Conservation (phyloP, 768 basidiomycete genomes). For the Epithele typhae region DNA sequence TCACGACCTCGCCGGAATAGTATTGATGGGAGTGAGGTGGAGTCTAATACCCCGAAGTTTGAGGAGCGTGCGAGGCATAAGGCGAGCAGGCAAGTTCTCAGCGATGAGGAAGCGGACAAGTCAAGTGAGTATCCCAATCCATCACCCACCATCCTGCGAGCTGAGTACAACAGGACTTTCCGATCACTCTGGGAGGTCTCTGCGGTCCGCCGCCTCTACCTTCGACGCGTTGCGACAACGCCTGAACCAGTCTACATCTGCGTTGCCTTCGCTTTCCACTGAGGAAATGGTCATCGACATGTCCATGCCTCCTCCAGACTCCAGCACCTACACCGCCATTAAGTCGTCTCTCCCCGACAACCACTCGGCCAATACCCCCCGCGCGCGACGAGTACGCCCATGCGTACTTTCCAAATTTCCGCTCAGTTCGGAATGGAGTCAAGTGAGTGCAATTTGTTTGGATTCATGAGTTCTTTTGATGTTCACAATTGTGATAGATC, state of each 20-base stretch:
- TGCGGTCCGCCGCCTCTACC: conserved; percentile 14
- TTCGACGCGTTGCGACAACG: conserved; percentile 20
- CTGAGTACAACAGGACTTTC: conserved; percentile 5
- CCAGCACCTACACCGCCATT: conserved; percentile 29
- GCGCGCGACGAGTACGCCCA: conserved; percentile 51
- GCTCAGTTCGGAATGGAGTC: conserved; percentile 47
- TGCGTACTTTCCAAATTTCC: conserved; percentile 49
- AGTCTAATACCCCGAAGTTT: conserved; percentile 44
- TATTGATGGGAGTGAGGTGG: conserved; percentile 56
- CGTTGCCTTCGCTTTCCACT: conserved; percentile 12
- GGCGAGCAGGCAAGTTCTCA: conserved; percentile 54
- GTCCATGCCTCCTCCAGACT: conserved; percentile 20
- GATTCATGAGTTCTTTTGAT: conserved; percentile 2
- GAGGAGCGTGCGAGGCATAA: conserved; percentile 40
- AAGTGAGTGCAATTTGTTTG: conserved; percentile 32
- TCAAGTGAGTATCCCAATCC: conserved; percentile 38
- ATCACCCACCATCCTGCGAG: neutral
- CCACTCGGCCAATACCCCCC: conserved; percentile 41
- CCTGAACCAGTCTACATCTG: conserved; percentile 14
- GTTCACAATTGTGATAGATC: conserved; percentile 37
- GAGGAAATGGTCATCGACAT: conserved; percentile 17
- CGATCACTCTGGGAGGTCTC: conserved; percentile 9
- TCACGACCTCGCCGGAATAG: conserved; percentile 48
- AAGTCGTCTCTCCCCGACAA: conserved; percentile 16
- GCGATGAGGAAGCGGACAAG: conserved; percentile 64